phyloP scores from a whole-genome alignment of 177 flowering plant species.

The Vitis hybrid region DNA sequence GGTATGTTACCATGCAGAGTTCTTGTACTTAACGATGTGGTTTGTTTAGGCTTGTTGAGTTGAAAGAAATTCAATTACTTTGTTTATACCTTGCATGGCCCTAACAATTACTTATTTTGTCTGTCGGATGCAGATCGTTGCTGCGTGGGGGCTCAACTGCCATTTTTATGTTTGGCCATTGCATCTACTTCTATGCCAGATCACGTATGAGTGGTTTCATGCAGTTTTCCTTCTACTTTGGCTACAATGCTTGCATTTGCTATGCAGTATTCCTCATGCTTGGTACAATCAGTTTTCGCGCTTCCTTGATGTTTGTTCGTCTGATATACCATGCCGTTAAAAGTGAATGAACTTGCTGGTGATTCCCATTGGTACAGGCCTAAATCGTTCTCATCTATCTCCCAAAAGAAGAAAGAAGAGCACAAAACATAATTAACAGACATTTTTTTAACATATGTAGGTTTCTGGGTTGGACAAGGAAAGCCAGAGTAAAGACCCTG shows the following conservation, averaged over 20 bases:
- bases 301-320: constrained; percentile 65
- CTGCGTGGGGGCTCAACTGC: constrained; percentile 66
- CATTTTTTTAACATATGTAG: too few relatives aligned
- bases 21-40: neutral
- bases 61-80: neutral
- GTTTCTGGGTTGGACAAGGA: too few relatives aligned
- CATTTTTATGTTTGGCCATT: constrained; percentile 69
- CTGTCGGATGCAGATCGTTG: constrained; percentile 43
- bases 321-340: constrained; percentile 55
- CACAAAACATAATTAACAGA: too few relatives aligned
- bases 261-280: constrained; percentile 82
- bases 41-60: too few relatives aligned
- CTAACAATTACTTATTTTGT: neutral
- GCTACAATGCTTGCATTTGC: constrained; percentile 74
- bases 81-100: neutral
- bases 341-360: constrained; percentile 41
- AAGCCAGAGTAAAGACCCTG: too few relatives aligned
- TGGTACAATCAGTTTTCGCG: constrained; percentile 56
- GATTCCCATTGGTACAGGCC: too few relatives aligned
- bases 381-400: neutral
- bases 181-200: constrained; percentile 53
- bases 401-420: neutral
- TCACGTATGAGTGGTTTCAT: constrained; percentile 71
- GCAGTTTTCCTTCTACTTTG: constrained; percentile 68
- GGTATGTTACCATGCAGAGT: constrained; percentile 38